A percentile compares a stretch with the other conserved stretches of the same genome.
phyloP scores from a whole-genome alignment of 2,329 filamentous ascomycete genomes.

The Calonectria naviculata region DNA sequence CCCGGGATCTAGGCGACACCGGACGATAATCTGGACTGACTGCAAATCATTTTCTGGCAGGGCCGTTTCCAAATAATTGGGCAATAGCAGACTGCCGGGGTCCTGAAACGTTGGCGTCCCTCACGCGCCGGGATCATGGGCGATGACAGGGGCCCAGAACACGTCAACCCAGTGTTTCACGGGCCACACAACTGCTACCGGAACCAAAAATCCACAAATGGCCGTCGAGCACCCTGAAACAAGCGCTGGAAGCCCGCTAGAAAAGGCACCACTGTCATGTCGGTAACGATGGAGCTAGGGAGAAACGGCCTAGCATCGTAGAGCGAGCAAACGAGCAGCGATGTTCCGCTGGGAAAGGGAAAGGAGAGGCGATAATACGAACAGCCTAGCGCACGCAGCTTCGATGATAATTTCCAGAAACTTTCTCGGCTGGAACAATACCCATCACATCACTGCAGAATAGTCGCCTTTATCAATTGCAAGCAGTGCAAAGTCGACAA shows the following conservation, averaged over 20 bases:
- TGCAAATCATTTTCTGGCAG: background rate
- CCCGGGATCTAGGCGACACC: constrained; percentile 4
- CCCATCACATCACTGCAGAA: background rate
- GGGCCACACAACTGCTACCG: constrained; percentile 11
- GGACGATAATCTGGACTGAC: constrained; percentile 9
- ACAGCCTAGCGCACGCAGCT: background rate
- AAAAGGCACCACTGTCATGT: background rate
- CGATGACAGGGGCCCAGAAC: background rate
- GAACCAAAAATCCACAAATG: constrained; percentile 22
- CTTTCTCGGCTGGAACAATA: background rate
- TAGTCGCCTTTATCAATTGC: background rate
- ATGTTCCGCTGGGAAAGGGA: background rate
- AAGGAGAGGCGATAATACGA: background rate
- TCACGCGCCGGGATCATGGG: background rate
- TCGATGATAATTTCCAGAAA: background rate
- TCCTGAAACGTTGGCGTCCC: constrained; percentile 11
- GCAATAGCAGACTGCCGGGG: background rate
- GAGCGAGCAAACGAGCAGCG: background rate
- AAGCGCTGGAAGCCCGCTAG: background rate
- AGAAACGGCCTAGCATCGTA: background rate
- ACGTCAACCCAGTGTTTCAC: constrained; percentile 10
- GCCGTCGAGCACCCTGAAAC: constrained; percentile 11
- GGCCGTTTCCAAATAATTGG: constrained; percentile 3
- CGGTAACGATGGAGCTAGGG: background rate
- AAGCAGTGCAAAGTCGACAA: too few relatives aligned